Conservation (phyloP, 2,329 filamentous ascomycete species). For the Aurifilum marmelostoma region DNA sequence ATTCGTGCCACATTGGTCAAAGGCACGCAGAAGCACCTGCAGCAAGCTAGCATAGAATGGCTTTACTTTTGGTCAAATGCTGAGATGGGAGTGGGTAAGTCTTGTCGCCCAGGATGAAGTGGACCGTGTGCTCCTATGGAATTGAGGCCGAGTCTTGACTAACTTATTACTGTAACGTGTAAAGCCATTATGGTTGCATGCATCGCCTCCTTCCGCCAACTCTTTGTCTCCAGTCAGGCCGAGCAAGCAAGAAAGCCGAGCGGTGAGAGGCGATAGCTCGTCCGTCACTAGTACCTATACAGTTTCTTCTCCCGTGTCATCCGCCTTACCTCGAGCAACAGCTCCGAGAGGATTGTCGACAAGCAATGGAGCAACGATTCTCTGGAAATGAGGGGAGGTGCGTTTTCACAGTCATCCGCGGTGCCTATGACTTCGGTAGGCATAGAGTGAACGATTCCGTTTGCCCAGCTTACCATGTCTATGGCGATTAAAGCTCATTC, state of each 20-base stretch:
- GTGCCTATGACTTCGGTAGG: not conserved
- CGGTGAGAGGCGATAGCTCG: not conserved
- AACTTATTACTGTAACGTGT: not conserved
- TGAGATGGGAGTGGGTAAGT: slow-evolving; percentile 1
- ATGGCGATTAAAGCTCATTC: not conserved
- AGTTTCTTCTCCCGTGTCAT: not conserved
- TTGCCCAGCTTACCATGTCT: not conserved
- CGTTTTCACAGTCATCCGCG: not conserved
- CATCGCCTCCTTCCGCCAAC: slow-evolving; percentile 5
- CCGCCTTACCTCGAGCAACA: not conserved
- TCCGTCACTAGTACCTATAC: not conserved
- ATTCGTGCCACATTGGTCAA: not conserved
- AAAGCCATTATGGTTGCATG: slow-evolving; percentile 2
- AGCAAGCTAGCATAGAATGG: slow-evolving; percentile 1
- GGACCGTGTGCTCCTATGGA: not conserved
- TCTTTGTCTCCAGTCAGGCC: not conserved
- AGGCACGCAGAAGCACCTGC: slow-evolving; percentile 2
- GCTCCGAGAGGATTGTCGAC: not conserved
- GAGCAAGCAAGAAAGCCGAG: not conserved
- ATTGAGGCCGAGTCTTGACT: not conserved
- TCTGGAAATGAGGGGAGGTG: not conserved
- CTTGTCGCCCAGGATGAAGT: not conserved
- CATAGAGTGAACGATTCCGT: not conserved
- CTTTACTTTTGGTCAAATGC: not conserved
- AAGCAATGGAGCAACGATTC: not conserved